Evolutionary conservation across 2,329 filamentous ascomycete species (phyloP).

Genomic region (Venturia nashicola): DNA sequence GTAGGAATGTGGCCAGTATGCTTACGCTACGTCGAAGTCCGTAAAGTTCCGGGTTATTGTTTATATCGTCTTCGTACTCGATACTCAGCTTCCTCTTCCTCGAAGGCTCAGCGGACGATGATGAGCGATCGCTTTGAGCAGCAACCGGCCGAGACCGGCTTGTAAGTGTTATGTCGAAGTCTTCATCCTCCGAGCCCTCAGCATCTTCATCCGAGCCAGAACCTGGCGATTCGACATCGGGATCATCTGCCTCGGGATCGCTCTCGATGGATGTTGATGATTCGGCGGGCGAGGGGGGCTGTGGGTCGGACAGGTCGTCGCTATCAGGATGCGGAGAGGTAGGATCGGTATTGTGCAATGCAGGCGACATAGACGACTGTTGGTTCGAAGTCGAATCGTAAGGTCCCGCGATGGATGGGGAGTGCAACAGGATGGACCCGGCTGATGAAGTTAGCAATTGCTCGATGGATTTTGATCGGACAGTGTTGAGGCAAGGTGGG

Average conservation of each 20-base stretch:
- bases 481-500: slow-evolving; percentile 22
- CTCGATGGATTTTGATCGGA: slow-evolving; percentile 19
- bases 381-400: slow-evolving; percentile 56
- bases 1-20: not conserved
- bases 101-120: slow-evolving; percentile 6
- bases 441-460: slow-evolving; percentile 36
- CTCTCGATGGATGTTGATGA: slow-evolving; percentile 27
- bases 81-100: slow-evolving; percentile 53
- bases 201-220: slow-evolving; percentile 38
- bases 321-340: slow-evolving; percentile 52
- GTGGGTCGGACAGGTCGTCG: slow-evolving; percentile 65
- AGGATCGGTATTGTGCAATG: slow-evolving; percentile 30
- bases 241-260: slow-evolving; percentile 26
- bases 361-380: slow-evolving; percentile 42
- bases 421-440: slow-evolving; percentile 51
- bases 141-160: slow-evolving; percentile 47
- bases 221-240: slow-evolving; percentile 26
- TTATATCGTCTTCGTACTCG: slow-evolving; percentile 69
- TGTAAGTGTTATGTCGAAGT: slow-evolving; percentile 71
- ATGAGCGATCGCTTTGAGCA: slow-evolving; percentile 2
- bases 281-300: slow-evolving; percentile 6
- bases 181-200: slow-evolving; percentile 43
- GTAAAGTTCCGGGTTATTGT: slow-evolving; percentile 88
- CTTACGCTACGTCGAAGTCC: slow-evolving; percentile 85
- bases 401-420: slow-evolving; percentile 49